These are phyloP conservation scores for Lathyrus oleraceus DNA, from an alignment of 306 rosid genomes.

Conservation along the genomic window DNA sequence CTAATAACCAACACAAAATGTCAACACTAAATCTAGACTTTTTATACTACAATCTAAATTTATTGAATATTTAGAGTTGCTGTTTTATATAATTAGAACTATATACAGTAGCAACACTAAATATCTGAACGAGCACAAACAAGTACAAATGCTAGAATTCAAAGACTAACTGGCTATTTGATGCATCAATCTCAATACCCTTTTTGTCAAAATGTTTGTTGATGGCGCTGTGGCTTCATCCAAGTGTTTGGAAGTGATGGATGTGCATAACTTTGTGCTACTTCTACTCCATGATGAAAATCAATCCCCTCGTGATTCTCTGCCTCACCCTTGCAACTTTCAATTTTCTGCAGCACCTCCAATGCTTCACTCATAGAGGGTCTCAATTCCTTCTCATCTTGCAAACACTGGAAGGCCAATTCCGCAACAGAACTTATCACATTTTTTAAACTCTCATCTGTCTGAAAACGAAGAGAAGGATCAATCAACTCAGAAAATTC, in stretches of 20 bases:
- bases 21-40: too few species aligned
- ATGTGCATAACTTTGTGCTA: not conserved
- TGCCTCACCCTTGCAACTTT: constrained; percentile 18
- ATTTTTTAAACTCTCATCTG: constrained; percentile 16
- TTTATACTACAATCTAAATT: too few species aligned
- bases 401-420: constrained; percentile 43
- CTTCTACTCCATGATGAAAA: not conserved
- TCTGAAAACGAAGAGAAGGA: constrained; percentile 35
- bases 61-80: too few species aligned
- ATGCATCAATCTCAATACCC: constrained; percentile 36
- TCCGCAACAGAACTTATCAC: constrained; percentile 29
- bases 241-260: constrained; percentile 38
- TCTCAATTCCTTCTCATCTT: constrained; percentile 35
- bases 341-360: constrained; percentile 33
- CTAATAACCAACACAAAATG: too few species aligned
- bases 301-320: constrained; percentile 10
- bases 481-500: constrained; percentile 30
- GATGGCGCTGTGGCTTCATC: constrained; percentile 32
- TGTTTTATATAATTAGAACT: too few species aligned
- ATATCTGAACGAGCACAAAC: not conserved
- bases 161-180: constrained; percentile 19
- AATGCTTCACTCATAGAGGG: constrained; percentile 42
- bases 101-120: not conserved
- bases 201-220: constrained; percentile 40
- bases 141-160: not conserved